A percentile compares a stretch with the other conserved stretches of the same genome.
Conservation (phyloP, 306 rosid species). For the Citrullus colocynthis region DNA sequence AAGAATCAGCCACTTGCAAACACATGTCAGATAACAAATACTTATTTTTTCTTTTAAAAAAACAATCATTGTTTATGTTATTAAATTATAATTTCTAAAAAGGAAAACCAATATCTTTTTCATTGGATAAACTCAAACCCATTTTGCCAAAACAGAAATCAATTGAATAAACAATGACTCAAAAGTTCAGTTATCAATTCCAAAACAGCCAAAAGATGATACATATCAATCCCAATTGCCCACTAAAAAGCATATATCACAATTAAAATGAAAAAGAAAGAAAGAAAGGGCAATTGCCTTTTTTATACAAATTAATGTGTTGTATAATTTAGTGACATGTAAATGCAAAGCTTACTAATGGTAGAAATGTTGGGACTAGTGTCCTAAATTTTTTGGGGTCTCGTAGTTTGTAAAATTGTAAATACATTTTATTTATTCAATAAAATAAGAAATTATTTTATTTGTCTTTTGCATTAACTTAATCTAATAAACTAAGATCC, state of each 20-base stretch:
- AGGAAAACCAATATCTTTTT: not conserved
- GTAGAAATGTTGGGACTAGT: not conserved
- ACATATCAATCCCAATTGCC: not conserved
- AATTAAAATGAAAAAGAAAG: not conserved
- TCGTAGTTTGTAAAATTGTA: no score
- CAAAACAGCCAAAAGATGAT: not conserved
- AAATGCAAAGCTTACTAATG: not conserved
- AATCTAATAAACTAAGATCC: no score
- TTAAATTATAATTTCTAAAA: slow-evolving; percentile 1
- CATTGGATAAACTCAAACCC: not conserved
- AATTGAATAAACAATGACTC: not conserved
- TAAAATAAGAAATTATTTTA: no score
- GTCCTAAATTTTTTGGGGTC: no score
- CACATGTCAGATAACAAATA: not conserved
- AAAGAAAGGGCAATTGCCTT: not conserved
- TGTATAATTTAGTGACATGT: not conserved
- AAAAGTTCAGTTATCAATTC: not conserved
- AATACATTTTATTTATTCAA: no score
- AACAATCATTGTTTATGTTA: not conserved
- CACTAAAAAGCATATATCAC: not conserved
- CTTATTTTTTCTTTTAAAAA: not conserved
- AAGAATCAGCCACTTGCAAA: not conserved
- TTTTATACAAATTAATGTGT: not conserved
- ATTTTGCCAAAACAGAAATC: not conserved
- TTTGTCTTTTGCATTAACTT: no score